Evolutionary conservation across 2,329 filamentous ascomycete species (phyloP).

Genomic region (Paraphoma chrysanthemicola): DNA sequence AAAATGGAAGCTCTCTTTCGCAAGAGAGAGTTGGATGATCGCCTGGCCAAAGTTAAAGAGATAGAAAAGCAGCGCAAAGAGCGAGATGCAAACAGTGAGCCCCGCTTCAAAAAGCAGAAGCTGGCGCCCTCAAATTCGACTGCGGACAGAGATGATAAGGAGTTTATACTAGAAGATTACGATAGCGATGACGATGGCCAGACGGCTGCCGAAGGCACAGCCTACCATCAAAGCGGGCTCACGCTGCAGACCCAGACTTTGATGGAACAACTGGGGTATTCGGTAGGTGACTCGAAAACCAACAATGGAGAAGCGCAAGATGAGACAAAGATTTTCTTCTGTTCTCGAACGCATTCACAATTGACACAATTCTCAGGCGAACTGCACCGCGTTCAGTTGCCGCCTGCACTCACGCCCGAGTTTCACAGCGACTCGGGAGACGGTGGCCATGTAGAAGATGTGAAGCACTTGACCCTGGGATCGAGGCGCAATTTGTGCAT

Average conservation of each 20-base stretch:
- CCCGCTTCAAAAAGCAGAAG: slow-evolving; percentile 54
- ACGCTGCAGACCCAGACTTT: slow-evolving; percentile 79
- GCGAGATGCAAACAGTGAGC: slow-evolving; percentile 57
- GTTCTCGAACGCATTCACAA: slow-evolving; percentile 91
- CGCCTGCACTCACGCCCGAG: slow-evolving; percentile 65
- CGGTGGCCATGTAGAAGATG: slow-evolving; percentile 59
- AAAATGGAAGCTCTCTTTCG: slow-evolving; percentile 69
- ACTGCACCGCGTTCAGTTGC: slow-evolving; percentile 77
- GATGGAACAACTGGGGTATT: slow-evolving; percentile 65
- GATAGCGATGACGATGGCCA: slow-evolving; percentile 66
- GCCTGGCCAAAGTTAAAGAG: slow-evolving; percentile 67
- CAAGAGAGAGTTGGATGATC: slow-evolving; percentile 77
- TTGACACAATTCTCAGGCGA: slow-evolving; percentile 87
- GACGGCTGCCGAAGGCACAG: slow-evolving; percentile 18
- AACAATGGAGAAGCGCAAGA: slow-evolving; percentile 62
- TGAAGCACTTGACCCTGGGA: slow-evolving; percentile 84
- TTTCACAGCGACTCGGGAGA: slow-evolving; percentile 17
- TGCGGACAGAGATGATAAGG: slow-evolving; percentile 60
- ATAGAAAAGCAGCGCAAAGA: slow-evolving; percentile 68
- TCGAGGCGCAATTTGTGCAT: slow-evolving; percentile 91
- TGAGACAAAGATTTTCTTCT: slow-evolving; percentile 86
- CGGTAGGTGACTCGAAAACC: slow-evolving; percentile 46
- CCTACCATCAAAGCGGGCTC: slow-evolving; percentile 55
- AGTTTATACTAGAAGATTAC: slow-evolving; percentile 80
- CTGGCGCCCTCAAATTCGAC: slow-evolving; percentile 9